These are phyloP conservation scores for Zoysia matrella DNA, from an alignment of 202 grass and related monocot genomes.

Conservation along the genomic window DNA sequence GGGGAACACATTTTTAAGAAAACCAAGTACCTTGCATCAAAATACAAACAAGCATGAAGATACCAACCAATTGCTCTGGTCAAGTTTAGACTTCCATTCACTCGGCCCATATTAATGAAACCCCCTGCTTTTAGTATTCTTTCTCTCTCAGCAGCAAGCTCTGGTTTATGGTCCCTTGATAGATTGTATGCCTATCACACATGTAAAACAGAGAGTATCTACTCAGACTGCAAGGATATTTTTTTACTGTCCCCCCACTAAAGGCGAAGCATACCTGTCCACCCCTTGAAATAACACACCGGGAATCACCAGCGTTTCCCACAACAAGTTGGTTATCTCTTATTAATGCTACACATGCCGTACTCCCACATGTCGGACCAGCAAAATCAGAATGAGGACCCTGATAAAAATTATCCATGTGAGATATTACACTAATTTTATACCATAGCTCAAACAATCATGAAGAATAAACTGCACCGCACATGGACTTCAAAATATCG, in stretches of 20 bases:
- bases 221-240: conserved; percentile 28
- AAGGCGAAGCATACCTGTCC: conserved; percentile 56
- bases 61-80: conserved; percentile 87
- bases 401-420: conserved; percentile 50
- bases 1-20: conserved; percentile 35
- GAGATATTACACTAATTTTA: conserved; percentile 2
- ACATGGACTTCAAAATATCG: not conserved
- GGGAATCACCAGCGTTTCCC: conserved; percentile 95
- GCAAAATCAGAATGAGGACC: conserved; percentile 89
- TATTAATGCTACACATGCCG: conserved; percentile 86
- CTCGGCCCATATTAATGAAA: conserved; percentile 82
- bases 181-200: conserved; percentile 90
- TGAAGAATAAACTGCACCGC: not conserved
- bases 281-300: conserved; percentile 95
- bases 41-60: conserved; percentile 35
- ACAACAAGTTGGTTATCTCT: conserved; percentile 86
- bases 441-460: conserved; percentile 2
- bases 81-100: conserved; percentile 98
- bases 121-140: conserved; percentile 95
- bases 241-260: conserved; percentile 1
- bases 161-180: conserved; percentile 97
- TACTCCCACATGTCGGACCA: conserved; percentile 81
- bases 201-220: conserved; percentile 9
- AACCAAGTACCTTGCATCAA: not conserved
- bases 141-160: conserved; percentile 81